Base-by-base conservation (phyloP, 192 early-diverging fungal genomes). In the Coemansia sp. region DNA sequence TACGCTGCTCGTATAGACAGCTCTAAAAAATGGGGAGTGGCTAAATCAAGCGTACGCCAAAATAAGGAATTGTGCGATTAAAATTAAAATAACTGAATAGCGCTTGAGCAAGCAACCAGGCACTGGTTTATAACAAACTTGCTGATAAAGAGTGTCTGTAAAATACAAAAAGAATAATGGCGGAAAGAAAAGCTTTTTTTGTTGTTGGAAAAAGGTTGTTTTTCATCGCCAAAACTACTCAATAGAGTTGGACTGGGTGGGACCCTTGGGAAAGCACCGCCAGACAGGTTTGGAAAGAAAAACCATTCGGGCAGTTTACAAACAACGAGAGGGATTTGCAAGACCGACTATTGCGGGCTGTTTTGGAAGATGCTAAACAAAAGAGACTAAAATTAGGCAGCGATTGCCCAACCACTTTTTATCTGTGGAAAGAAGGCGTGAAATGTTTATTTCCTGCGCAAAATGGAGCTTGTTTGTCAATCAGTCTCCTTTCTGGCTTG, bases 371-470 rank as follows among this genome's bases (percentile, higher is more conserved):
- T n/a, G 14, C 10, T 8, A 6, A 14, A 21, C 54, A 12, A 56
- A 56, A 56, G 54, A 56, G 54, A 56, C 54, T 56, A 56, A 56
- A 56, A 56, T 56, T 56, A 56, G 54, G 54, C 54, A 56, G 34
- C 18, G 54, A 56, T 56, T 56, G 54, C 54, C 47, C 47, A 18
- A 18, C 18, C 31, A 34, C 7, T 48, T 48, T 15, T 17, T 48
- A 8, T 15, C 47, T 18, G 18, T 18, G 20, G 47, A 48, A 48
- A 48, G 47, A 20, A 48, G 18, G 12, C 15, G 6, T 6, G 14
- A 44, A 44, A 44, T n/a, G 40, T n/a, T 44, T 44, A 44, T 44
- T 44, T 44, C 15, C 15, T 44, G 31, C 6, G 5, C 14, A 15
- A 44, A 1, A 14, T n/a, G 40, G 40, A 44, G 15, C 40, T 14